phyloP scores from a whole-genome alignment of 805 yeast species.

The Monosporozyma siamensis region DNA sequence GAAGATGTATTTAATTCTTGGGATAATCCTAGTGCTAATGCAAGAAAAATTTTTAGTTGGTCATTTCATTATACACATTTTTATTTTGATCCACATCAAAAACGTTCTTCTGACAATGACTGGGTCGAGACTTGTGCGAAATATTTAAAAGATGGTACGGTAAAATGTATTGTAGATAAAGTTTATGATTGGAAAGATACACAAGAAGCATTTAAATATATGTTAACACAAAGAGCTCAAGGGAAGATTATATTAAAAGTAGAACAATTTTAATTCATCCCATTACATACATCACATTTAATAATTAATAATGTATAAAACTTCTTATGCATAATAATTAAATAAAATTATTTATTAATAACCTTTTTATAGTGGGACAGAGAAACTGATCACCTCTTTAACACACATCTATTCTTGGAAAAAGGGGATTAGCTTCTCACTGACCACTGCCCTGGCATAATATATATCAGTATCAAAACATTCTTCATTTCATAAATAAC shows the following conservation, averaged over 20 bases:
- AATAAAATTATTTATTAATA: too few species aligned
- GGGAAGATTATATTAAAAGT: conserved; percentile 57
- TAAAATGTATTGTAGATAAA: conserved; percentile 46
- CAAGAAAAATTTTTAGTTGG: conserved; percentile 33
- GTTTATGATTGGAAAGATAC: conserved; percentile 46
- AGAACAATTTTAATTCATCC: conserved; percentile 31
- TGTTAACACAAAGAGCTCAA: conserved; percentile 43
- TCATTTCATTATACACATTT: conserved; percentile 32
- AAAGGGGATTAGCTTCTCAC: too few species aligned
- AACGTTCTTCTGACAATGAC: conserved; percentile 22
- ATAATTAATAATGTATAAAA: too few species aligned
- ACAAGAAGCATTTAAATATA: conserved; percentile 43
- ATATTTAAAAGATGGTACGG: conserved; percentile 38
- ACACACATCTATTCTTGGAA: too few species aligned
- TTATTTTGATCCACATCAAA: conserved; percentile 27
- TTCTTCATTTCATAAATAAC: conserved; percentile 24
- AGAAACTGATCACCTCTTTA: too few species aligned
- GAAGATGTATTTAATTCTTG: conserved; percentile 31
- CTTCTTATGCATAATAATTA: too few species aligned
- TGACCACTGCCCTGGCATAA: too few species aligned
- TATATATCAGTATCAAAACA: not conserved
- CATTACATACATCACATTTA: too few species aligned
- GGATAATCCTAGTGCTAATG: conserved; percentile 31
- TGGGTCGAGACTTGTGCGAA: conserved; percentile 38
- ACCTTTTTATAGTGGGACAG: too few species aligned